Conservation (phyloP, 1,139 yeast species). For the Yamadazyma dendronema region DNA sequence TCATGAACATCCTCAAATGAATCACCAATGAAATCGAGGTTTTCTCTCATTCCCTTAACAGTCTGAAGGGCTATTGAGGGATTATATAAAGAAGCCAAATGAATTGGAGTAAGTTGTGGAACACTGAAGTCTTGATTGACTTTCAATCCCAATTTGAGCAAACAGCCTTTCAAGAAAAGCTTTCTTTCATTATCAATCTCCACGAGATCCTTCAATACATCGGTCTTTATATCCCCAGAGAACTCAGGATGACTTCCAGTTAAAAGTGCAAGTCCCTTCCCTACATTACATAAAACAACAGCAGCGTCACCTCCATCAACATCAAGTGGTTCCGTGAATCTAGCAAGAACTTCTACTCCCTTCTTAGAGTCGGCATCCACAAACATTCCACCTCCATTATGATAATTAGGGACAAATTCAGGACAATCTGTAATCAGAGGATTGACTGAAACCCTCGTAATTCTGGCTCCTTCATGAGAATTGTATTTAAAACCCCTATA, state of each 20-base stretch:
- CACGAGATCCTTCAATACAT: slow-evolving; percentile 14
- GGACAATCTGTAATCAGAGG: slow-evolving; percentile 23
- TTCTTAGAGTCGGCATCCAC: slow-evolving; percentile 63
- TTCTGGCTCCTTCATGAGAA: slow-evolving; percentile 71
- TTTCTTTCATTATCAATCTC: slow-evolving; percentile 48
- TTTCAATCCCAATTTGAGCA: slow-evolving; percentile 61
- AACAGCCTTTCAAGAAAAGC: slow-evolving; percentile 53
- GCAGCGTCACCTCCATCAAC: slow-evolving; percentile 55
- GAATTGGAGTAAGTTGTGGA: slow-evolving; percentile 69
- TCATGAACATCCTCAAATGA: slow-evolving; percentile 53
- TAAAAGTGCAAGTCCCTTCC: slow-evolving; percentile 74
- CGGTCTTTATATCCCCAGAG: slow-evolving; percentile 42
- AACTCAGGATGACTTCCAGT: slow-evolving; percentile 93
- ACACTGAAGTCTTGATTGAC: slow-evolving; percentile 56
- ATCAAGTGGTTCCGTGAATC: slow-evolving; percentile 47
- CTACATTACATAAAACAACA: slow-evolving; percentile 63
- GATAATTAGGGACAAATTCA: slow-evolving; percentile 41
- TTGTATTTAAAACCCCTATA: slow-evolving; percentile 78
- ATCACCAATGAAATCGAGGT: slow-evolving; percentile 44
- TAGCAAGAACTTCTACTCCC: slow-evolving; percentile 70
- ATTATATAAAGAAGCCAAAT: slow-evolving; percentile 35
- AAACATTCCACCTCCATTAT: slow-evolving; percentile 89
- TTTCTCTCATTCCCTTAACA: slow-evolving; percentile 27
- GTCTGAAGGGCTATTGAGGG: slow-evolving; percentile 24
- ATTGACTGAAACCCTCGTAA: slow-evolving; percentile 46